phyloP scores from a whole-genome alignment of 176 grass and related monocot species.

The Triticum monococcum region DNA sequence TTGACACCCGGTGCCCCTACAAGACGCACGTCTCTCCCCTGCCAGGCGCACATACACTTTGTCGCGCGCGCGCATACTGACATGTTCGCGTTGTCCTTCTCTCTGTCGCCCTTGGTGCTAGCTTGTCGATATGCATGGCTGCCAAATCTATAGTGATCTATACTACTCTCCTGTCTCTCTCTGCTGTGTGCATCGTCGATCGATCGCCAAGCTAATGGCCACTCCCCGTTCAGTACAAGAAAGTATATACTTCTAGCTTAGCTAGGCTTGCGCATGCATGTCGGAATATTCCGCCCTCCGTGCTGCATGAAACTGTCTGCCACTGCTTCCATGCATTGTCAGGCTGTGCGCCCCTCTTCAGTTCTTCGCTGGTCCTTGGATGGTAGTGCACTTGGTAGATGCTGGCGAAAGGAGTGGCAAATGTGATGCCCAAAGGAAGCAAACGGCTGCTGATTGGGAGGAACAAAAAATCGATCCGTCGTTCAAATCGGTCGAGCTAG shows the following conservation, averaged over 20 bases:
- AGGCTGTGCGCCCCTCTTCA: background rate
- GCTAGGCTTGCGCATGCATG: constrained; percentile 22
- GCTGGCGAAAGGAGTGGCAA: background rate
- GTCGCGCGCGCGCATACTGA: background rate
- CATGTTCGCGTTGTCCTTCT: background rate
- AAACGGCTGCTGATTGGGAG: background rate
- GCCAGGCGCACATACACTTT: background rate
- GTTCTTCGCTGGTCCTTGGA: background rate
- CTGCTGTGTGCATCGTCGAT: background rate
- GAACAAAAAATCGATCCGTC: background rate
- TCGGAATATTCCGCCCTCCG: constrained; percentile 23
- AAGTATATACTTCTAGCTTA: background rate
- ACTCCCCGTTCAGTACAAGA: background rate
- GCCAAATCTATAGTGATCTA: constrained; percentile 12
- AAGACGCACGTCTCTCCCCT: no score
- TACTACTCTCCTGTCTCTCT: background rate
- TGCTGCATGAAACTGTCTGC: background rate
- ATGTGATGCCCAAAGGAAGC: background rate
- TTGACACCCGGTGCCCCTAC: background rate
- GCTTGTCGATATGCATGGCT: background rate
- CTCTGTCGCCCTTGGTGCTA: background rate
- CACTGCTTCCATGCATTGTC: background rate
- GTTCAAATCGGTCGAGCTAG: background rate
- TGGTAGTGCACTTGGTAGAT: background rate
- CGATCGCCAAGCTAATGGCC: background rate